Evolutionary conservation across 1,139 yeast species (phyloP).

Genomic region (Candida frijolesensis): DNA sequence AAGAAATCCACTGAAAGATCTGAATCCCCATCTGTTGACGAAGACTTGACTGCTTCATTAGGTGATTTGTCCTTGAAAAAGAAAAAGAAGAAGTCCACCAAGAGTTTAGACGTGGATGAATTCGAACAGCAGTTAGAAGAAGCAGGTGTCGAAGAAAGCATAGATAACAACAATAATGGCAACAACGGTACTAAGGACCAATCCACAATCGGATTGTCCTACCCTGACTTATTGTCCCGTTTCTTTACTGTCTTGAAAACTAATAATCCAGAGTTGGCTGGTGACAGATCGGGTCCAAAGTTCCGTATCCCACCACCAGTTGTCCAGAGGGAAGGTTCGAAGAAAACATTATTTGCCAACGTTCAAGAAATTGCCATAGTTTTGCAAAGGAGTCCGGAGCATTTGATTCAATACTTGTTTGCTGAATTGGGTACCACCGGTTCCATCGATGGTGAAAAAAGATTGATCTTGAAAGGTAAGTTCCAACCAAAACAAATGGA

Average conservation of each 20-base stretch:
- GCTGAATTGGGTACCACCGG: slow-evolving; percentile 99
- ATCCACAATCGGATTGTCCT: slow-evolving; percentile 63
- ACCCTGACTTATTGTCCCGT: slow-evolving; percentile 75
- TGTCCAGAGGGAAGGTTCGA: slow-evolving; percentile 95
- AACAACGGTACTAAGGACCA: slow-evolving; percentile 21
- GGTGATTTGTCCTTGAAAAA: slow-evolving; percentile 81
- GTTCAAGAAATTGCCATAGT: slow-evolving; percentile 93
- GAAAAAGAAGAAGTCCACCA: slow-evolving; percentile 80
- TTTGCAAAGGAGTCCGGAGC: slow-evolving; percentile 95
- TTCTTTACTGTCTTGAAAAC: slow-evolving; percentile 84
- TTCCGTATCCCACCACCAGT: slow-evolving; percentile 97
- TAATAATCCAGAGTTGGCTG: slow-evolving; percentile 97
- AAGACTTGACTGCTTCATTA: slow-evolving; percentile 62
- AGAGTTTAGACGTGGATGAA: slow-evolving; percentile 64
- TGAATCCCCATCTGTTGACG: slow-evolving; percentile 41
- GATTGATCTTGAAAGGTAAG: slow-evolving; percentile 96
- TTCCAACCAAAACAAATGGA: slow-evolving; percentile 98
- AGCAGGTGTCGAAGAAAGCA: slow-evolving; percentile 76
- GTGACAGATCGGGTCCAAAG: slow-evolving; percentile 90
- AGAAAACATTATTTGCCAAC: slow-evolving; percentile 94
- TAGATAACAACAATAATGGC: slow-evolving; percentile 24
- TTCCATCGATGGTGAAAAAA: slow-evolving; percentile 96
- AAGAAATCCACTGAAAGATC: slow-evolving; percentile 17
- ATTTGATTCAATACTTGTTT: slow-evolving; percentile 92
- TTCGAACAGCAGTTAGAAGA: slow-evolving; percentile 88